These are phyloP conservation scores for Amanita fuliginea DNA, from an alignment of 768 basidiomycete species.

Conservation along the genomic window DNA sequence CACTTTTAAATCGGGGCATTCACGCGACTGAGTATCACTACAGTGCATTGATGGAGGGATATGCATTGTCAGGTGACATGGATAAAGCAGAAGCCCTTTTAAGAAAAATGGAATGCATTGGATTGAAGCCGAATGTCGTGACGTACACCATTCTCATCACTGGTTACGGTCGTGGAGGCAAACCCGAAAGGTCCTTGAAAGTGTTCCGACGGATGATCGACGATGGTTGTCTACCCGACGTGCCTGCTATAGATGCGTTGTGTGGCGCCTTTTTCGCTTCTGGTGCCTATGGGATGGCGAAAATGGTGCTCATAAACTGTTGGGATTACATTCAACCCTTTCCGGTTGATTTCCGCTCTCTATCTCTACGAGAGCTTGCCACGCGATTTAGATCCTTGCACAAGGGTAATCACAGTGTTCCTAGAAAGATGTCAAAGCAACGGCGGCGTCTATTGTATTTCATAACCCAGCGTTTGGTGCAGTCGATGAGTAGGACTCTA, in stretches of 20 bases:
- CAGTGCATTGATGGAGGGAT: slow-evolving; percentile 69
- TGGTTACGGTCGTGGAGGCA: slow-evolving; percentile 53
- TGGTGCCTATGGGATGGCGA: slow-evolving; percentile 40
- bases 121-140: slow-evolving; percentile 46
- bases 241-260: slow-evolving; percentile 61
- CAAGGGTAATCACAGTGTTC: slow-evolving; percentile 9
- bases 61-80: slow-evolving; percentile 47
- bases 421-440: slow-evolving; percentile 17
- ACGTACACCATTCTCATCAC: slow-evolving; percentile 73
- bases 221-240: slow-evolving; percentile 55
- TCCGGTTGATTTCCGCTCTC: slow-evolving; percentile 33
- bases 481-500: neutral
- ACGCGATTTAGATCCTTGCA: slow-evolving; percentile 35
- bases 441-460: slow-evolving; percentile 25
- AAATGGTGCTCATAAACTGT: slow-evolving; percentile 40
- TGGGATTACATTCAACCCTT: slow-evolving; percentile 61
- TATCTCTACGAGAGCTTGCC: slow-evolving; percentile 35
- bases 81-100: slow-evolving; percentile 44
- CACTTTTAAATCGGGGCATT: slow-evolving; percentile 57
- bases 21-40: slow-evolving; percentile 67
- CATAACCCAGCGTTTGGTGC: slow-evolving; percentile 18
- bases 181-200: slow-evolving; percentile 39
- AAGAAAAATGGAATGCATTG: slow-evolving; percentile 34
- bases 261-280: slow-evolving; percentile 54
- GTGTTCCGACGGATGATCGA: slow-evolving; percentile 55